Base-by-base conservation (phyloP, 345 rosid genomes). In the Lepidium africanum region DNA sequence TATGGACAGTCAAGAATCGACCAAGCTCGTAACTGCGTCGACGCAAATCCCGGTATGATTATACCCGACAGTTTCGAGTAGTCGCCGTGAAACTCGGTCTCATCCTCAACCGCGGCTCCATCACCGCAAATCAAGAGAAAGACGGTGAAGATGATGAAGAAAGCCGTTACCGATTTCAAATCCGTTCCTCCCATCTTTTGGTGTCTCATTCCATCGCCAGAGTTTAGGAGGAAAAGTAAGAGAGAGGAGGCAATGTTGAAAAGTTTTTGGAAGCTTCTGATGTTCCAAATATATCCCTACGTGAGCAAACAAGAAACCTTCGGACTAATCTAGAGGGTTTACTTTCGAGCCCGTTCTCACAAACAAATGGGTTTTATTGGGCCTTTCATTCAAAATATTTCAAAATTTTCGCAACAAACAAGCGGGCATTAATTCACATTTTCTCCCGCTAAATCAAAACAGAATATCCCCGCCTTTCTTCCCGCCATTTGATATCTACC, bases 1-100 rank as follows among this genome's bases (percentile, higher is more conserved):
- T 83, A 91, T 1, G 99, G 97, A 57, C 99, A 94, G 84, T 94
- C 97, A 51, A 94, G 97, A 66, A 91, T 81, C 47, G 99, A 94
- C 99, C 99, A 94, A 9, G 97, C 99, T 68, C 99, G 76, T 8
- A 94, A 79, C 96, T 91, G 99, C 74, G 97, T 85, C 57, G 97
- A 94, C 25, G 99, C 99, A 74, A 94, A 94, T 46, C 96, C 99
- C 9, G 97, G 99, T 10, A 94, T 94, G 80, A 94, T 89, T 59
- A 94, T 86, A 71, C 99, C 99, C 9, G 99, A 94, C 9, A 91
- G 72, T 85, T 82, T 86, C 35, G 90, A 83, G 80, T 84, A 84
- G 70, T 85, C 84, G 32, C 87, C 86, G 67, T 41, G 62, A 50
- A 82, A 75, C 74, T 83, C 80, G 66, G 77, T 81, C 65, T 67